Percentiles rank a stretch among this genome's conserved stretches.
phyloP scores from a whole-genome alignment of 148 eudicot genomes.

The Silene conica region DNA sequence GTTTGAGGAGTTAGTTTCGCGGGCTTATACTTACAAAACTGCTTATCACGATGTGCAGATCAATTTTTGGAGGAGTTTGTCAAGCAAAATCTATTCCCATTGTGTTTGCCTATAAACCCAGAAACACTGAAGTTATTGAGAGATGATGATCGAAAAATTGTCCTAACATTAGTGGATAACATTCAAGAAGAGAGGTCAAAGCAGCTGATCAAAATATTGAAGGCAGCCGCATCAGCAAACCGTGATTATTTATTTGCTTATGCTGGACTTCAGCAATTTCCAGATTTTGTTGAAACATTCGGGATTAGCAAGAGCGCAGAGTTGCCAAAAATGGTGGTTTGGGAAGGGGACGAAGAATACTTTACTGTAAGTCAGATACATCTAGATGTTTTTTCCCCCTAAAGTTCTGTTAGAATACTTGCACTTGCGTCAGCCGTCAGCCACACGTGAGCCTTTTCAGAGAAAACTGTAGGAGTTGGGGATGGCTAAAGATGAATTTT shows the following conservation, averaged over 20 bases:
- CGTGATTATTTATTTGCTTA: slow-evolving; percentile 77
- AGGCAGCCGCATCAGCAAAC: slow-evolving; percentile 94
- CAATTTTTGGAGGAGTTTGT: slow-evolving; percentile 73
- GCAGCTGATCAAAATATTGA: slow-evolving; percentile 55
- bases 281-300: slow-evolving; percentile 72
- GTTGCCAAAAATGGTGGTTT: slow-evolving; percentile 87
- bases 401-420: background rate
- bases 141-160: slow-evolving; percentile 86
- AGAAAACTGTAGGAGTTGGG: background rate
- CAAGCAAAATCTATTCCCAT: slow-evolving; percentile 73
- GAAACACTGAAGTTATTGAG: slow-evolving; percentile 60
- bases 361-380: slow-evolving; percentile 52
- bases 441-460: background rate
- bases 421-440: too few relatives aligned
- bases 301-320: slow-evolving; percentile 49
- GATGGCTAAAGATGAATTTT: background rate
- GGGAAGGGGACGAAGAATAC: slow-evolving; percentile 93
- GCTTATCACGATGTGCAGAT: slow-evolving; percentile 39
- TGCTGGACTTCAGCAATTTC: slow-evolving; percentile 74
- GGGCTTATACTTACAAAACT: background rate
- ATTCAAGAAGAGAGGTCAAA: slow-evolving; percentile 58
- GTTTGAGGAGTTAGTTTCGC: background rate
- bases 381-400: too few relatives aligned
- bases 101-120: slow-evolving; percentile 63
- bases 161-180: slow-evolving; percentile 66